A percentile compares a stretch with the other conserved stretches of the same genome.
phyloP scores from a whole-genome alignment of 2,329 filamentous ascomycete species.

The Neurospora crassa region DNA sequence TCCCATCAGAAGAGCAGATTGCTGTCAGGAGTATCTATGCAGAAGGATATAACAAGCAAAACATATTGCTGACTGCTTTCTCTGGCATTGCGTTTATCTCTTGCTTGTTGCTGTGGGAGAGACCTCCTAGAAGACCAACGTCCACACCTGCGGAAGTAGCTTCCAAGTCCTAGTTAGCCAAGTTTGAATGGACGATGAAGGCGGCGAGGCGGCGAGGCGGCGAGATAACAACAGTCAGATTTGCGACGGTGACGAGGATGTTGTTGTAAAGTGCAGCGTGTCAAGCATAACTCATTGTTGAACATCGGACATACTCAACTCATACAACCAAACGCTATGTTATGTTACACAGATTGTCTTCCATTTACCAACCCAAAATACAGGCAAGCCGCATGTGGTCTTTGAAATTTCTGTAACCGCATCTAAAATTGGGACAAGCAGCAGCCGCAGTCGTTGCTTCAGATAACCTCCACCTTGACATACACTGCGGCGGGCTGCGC shows the following conservation, averaged over 20 bases:
- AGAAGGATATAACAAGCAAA: constrained; percentile 8
- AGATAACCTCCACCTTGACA: background rate
- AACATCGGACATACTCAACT: background rate
- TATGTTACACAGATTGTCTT: background rate
- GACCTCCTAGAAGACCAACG: background rate
- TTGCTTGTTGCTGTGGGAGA: background rate
- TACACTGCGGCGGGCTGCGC: constrained; percentile 7
- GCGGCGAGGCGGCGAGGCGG: background rate
- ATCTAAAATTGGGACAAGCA: background rate
- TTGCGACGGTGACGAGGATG: background rate
- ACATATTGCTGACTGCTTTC: background rate
- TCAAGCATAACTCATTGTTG: background rate
- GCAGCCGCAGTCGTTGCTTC: background rate
- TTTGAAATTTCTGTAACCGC: background rate
- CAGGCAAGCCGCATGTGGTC: background rate
- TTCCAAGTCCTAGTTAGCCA: background rate
- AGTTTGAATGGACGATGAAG: background rate
- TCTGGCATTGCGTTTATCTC: background rate
- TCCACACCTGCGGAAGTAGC: background rate
- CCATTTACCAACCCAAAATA: background rate
- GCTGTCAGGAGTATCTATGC: constrained; percentile 6
- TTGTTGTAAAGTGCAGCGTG: constrained; percentile 4
- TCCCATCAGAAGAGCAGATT: constrained; percentile 12
- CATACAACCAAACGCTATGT: background rate
- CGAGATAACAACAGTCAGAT: background rate